These are phyloP conservation scores for Penicillium sp. DNA, from an alignment of 2,329 filamentous ascomycete species.

Conservation along the genomic window DNA sequence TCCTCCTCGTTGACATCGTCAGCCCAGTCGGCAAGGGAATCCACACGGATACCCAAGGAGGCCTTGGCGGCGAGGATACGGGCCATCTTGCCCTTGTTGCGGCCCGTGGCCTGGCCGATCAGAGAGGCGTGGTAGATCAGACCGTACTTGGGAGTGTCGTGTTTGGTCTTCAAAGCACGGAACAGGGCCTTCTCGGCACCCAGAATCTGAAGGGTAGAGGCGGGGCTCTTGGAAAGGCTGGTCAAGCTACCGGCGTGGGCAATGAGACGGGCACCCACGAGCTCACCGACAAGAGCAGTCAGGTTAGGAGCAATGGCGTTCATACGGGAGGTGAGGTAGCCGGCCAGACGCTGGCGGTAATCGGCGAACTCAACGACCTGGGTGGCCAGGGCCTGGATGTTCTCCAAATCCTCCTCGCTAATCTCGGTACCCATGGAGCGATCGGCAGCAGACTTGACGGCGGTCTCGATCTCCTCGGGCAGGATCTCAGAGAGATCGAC, in stretches of 20 bases:
- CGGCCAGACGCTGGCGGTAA: constrained; percentile 82
- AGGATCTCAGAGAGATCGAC: constrained; percentile 85
- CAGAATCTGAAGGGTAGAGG: constrained; percentile 94
- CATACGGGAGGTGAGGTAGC: constrained; percentile 91
- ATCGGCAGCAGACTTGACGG: constrained; percentile 91
- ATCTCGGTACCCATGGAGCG: constrained; percentile 99
- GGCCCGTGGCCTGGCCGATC: constrained; percentile 93
- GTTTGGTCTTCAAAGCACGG: constrained; percentile 97
- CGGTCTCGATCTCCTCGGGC: constrained; percentile 88
- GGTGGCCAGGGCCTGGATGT: constrained; percentile 87
- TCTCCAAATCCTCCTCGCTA: constrained; percentile 84
- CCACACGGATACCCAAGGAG: constrained; percentile 86
- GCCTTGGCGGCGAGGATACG: constrained; percentile 94
- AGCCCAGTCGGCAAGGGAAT: constrained; percentile 79
- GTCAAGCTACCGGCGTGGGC: constrained; percentile 91
- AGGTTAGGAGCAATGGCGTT: constrained; percentile 94
- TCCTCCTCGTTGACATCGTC: constrained; percentile 83
- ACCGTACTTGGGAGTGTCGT: constrained; percentile 98
- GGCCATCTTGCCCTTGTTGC: constrained; percentile 99
- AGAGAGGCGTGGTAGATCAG: constrained; percentile 89
- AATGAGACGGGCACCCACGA: constrained; percentile 92
- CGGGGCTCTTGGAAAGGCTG: constrained; percentile 91
- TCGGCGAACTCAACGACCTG: constrained; percentile 91
- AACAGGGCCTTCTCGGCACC: constrained; percentile 99
- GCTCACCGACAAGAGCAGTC: constrained; percentile 85